A percentile compares a stretch with the other conserved stretches of the same genome.
phyloP scores from a whole-genome alignment of 2,329 filamentous ascomycete genomes.

The Thelonectria rubi region DNA sequence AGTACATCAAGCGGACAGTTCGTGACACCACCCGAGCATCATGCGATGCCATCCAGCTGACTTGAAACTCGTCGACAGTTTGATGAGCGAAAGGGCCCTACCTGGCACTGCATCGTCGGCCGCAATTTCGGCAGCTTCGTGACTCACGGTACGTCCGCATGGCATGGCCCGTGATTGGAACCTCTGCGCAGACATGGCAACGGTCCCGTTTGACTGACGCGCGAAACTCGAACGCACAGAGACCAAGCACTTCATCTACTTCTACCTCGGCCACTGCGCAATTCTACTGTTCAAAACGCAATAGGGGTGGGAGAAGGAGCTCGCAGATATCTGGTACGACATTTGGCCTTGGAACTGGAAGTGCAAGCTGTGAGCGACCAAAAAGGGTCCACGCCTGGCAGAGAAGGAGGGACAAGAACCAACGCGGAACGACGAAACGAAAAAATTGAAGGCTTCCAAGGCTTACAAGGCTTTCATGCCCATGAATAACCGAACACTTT shows the following conservation, averaged over 20 bases:
- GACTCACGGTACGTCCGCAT: slow-evolving; percentile 78
- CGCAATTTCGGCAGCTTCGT: slow-evolving; percentile 99
- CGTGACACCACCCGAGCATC: slow-evolving; percentile 26
- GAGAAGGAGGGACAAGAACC: slow-evolving; percentile 27
- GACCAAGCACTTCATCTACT: slow-evolving; percentile 99
- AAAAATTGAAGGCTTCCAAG: slow-evolving; percentile 4
- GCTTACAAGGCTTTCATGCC: slow-evolving; percentile 33
- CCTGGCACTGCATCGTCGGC: slow-evolving; percentile 99
- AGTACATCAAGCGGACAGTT: slow-evolving; percentile 94
- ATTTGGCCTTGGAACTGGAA: slow-evolving; percentile 41
- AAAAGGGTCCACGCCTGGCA: slow-evolving; percentile 25
- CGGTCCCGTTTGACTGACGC: slow-evolving; percentile 23
- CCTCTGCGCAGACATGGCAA: no score
- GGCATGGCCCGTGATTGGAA: background rate
- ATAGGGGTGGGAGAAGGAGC: slow-evolving; percentile 59
- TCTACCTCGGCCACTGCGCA: slow-evolving; percentile 98
- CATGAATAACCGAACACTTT: slow-evolving; percentile 17
- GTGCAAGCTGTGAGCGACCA: slow-evolving; percentile 41
- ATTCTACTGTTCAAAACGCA: slow-evolving; percentile 99
- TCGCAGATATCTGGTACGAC: slow-evolving; percentile 34
- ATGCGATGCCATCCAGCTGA: slow-evolving; percentile 20
- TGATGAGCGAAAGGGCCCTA: slow-evolving; percentile 94
- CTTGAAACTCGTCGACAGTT: slow-evolving; percentile 67
- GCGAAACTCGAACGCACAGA: slow-evolving; percentile 63
- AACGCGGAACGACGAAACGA: slow-evolving; percentile 5